These are phyloP conservation scores for Neofusicoccum sp. DNA, from an alignment of 2,329 filamentous ascomycete genomes.

Conservation along the genomic window DNA sequence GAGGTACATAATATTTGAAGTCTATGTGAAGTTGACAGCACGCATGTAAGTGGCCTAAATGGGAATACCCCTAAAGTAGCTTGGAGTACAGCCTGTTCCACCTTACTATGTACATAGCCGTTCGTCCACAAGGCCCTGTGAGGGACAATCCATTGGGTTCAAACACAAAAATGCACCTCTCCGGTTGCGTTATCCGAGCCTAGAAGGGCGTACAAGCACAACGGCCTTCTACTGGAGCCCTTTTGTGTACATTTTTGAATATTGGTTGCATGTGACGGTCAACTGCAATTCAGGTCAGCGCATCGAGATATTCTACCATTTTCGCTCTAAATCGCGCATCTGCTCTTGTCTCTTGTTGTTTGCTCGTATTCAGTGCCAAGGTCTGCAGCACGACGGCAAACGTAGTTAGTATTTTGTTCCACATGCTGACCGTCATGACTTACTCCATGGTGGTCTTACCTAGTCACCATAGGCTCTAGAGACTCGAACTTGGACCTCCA, in stretches of 20 bases:
- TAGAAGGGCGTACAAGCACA: background rate
- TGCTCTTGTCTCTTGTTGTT: background rate
- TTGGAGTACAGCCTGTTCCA: too few species aligned
- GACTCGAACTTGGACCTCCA: background rate
- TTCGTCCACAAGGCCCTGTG: too few species aligned
- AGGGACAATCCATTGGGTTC: too few species aligned
- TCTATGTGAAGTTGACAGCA: too few species aligned
- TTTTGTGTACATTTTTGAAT: background rate
- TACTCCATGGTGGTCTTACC: background rate
- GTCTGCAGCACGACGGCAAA: background rate
- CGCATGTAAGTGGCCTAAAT: too few species aligned
- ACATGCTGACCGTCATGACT: background rate
- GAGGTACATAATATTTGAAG: too few species aligned
- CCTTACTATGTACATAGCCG: too few species aligned
- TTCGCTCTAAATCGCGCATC: too few species aligned
- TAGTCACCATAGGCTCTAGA: background rate
- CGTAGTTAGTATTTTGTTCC: background rate
- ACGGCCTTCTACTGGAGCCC: background rate
- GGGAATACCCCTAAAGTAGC: too few species aligned
- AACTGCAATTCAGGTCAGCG: background rate
- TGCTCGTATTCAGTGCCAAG: background rate
- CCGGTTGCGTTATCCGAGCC: background rate
- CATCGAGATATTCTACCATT: background rate
- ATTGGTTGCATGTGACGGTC: background rate
- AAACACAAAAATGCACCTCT: background rate